A percentile compares a stretch with the other conserved stretches of the same genome.
These are phyloP conservation scores for Sphaerulina vaccinii DNA, from an alignment of 2,329 filamentous ascomycete genomes.

Conservation along the genomic window DNA sequence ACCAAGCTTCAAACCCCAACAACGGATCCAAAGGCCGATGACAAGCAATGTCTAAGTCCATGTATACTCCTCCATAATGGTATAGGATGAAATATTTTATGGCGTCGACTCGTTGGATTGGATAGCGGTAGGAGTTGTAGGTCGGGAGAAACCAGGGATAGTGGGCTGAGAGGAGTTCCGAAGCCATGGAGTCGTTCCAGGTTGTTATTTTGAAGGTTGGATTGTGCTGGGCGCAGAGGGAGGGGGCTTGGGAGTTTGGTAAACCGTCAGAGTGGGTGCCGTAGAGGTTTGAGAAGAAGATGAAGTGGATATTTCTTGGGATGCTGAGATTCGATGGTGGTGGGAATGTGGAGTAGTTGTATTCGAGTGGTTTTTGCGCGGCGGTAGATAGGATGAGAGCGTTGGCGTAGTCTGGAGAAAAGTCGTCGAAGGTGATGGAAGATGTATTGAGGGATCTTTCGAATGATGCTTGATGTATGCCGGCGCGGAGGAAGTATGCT, in stretches of 20 bases:
- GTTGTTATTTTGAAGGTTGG: constrained; percentile 18
- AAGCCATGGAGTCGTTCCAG: constrained; percentile 23
- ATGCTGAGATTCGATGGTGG: constrained; percentile 6
- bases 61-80: constrained; percentile 74
- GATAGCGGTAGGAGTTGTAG: constrained; percentile 69
- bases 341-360: constrained; percentile 9
- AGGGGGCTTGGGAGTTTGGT: constrained; percentile 21
- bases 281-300: constrained; percentile 28
- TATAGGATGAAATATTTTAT: constrained; percentile 73
- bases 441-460: constrained; percentile 16
- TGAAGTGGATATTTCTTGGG: constrained; percentile 26
- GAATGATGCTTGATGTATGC: constrained; percentile 11
- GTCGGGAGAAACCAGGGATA: constrained; percentile 47
- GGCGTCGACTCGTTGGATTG: constrained; percentile 73
- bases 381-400: background rate
- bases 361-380: background rate
- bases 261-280: constrained; percentile 10
- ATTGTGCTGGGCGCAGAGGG: constrained; percentile 17
- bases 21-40: constrained; percentile 60
- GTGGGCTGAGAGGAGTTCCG: constrained; percentile 18
- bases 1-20: constrained; percentile 66
- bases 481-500: constrained; percentile 2
- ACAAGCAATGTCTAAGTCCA: constrained; percentile 71
- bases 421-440: constrained; percentile 20
- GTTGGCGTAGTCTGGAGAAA: constrained; percentile 12